phyloP scores from a whole-genome alignment of 139 green algal species.

The Medakamo hakoo region DNA sequence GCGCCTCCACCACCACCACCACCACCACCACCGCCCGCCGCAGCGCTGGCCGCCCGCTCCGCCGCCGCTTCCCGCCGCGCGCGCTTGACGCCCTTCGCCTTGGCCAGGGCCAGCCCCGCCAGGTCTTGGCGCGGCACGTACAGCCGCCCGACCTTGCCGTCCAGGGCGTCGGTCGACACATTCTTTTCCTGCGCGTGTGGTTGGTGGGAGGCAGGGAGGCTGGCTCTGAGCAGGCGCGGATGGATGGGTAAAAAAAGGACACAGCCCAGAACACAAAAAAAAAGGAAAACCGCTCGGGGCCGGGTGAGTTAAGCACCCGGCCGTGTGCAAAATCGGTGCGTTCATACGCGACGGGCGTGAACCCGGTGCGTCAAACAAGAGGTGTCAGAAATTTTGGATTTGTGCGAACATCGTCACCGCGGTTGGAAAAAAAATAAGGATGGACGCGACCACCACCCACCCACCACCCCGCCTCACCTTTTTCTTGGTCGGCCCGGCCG shows the following conservation, averaged over 20 bases:
- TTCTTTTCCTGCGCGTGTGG: slow-evolving; percentile 67
- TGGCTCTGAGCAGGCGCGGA: no score
- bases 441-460: background rate
- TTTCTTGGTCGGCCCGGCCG: slow-evolving; percentile 42
- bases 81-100: slow-evolving; percentile 72
- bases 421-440: background rate
- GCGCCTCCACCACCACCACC: no score
- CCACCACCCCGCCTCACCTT: slow-evolving; percentile 42
- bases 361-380: slow-evolving; percentile 18
- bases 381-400: slow-evolving; percentile 16
- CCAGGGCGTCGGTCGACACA: slow-evolving; percentile 45
- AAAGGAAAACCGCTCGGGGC: background rate
- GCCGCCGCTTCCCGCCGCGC: slow-evolving; percentile 32
- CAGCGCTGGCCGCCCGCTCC: no score
- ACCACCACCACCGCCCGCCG: no score
- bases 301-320: background rate
- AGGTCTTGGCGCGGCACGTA: slow-evolving; percentile 85
- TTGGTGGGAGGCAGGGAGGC: background rate
- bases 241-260: no score
- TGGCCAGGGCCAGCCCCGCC: slow-evolving; percentile 52
- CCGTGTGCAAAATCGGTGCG: background rate
- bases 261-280: background rate
- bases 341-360: background rate
- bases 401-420: background rate
- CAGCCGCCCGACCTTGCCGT: slow-evolving; percentile 75